phyloP scores from a whole-genome alignment of 1,284 basidiomycete species.

The Trametes pubescens region DNA sequence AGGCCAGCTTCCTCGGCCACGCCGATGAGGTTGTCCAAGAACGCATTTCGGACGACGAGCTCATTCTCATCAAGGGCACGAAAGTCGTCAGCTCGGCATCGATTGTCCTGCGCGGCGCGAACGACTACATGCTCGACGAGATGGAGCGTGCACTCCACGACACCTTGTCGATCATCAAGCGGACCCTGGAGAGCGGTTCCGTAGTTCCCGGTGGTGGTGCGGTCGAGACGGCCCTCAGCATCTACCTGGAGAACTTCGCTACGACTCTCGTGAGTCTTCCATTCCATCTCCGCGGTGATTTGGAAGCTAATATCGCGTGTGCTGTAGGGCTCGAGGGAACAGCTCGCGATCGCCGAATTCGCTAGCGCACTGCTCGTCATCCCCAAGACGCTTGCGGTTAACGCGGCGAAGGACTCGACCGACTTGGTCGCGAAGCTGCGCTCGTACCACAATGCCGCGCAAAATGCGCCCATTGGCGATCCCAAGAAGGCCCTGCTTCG shows the following conservation, averaged over 20 bases:
- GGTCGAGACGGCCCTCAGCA: slow-evolving; percentile 95
- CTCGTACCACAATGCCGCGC: slow-evolving; percentile 97
- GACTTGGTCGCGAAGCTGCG: slow-evolving; percentile 97
- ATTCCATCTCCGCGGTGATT: slow-evolving; percentile 1
- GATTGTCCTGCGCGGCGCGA: slow-evolving; percentile 95
- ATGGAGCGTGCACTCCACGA: slow-evolving; percentile 99
- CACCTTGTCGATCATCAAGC: slow-evolving; percentile 94
- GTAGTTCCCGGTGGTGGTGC: slow-evolving; percentile 99
- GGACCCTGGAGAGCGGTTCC: slow-evolving; percentile 94
- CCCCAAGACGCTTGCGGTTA: slow-evolving; percentile 96
- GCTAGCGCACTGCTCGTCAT: slow-evolving; percentile 93
- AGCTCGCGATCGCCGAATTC: slow-evolving; percentile 98
- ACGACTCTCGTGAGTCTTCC: slow-evolving; percentile 83
- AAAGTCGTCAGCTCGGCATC: slow-evolving; percentile 96
- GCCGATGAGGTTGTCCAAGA: slow-evolving; percentile 98
- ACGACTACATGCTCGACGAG: slow-evolving; percentile 99
- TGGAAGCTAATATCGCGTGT: slow-evolving; percentile 23
- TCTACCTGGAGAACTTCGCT: slow-evolving; percentile 99
- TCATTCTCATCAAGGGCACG: slow-evolving; percentile 97
- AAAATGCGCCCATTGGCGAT: slow-evolving; percentile 89
- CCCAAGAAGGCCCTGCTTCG: slow-evolving; percentile 95
- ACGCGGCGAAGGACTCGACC: slow-evolving; percentile 98
- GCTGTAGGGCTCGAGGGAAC: slow-evolving; percentile 91
- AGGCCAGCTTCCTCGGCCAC: slow-evolving; percentile 86
- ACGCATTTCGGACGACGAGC: slow-evolving; percentile 97